phyloP scores from a whole-genome alignment of 768 basidiomycete species.

The Thelephora ganbajun region DNA sequence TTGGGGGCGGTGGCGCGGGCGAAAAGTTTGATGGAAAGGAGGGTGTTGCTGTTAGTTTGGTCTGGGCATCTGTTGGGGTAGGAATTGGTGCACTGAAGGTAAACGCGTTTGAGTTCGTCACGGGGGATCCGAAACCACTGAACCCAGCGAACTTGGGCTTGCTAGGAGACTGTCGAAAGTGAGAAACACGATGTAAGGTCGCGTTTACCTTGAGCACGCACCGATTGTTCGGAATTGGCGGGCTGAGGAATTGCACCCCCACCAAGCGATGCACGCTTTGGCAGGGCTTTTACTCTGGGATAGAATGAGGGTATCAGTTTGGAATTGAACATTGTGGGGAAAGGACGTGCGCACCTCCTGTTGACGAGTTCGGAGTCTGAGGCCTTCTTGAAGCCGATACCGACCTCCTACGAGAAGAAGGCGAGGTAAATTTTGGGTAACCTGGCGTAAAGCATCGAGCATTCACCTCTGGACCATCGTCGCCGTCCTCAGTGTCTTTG shows the following conservation, averaged over 20 bases:
- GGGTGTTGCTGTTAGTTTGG: not conserved
- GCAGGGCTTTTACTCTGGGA: slow-evolving; percentile 50
- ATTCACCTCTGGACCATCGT: slow-evolving; percentile 21
- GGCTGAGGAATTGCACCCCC: no score
- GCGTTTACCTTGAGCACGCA: not conserved
- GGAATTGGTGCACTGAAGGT: slow-evolving; percentile 9
- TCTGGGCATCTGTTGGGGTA: slow-evolving; percentile 8
- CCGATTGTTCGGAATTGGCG: no score
- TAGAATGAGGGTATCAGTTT: not conserved
- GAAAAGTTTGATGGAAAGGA: not conserved
- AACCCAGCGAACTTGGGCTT: slow-evolving; percentile 38
- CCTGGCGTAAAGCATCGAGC: not conserved
- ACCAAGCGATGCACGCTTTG: slow-evolving; percentile 28
- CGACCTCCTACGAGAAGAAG: slow-evolving; percentile 23
- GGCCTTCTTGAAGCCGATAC: slow-evolving; percentile 41
- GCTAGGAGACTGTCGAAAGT: slow-evolving; percentile 4
- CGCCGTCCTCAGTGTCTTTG: slow-evolving; percentile 37
- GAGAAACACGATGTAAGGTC: not conserved
- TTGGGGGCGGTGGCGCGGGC: not conserved
- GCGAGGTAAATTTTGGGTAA: not conserved
- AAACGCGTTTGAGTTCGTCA: slow-evolving; percentile 21
- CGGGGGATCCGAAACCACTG: slow-evolving; percentile 31
- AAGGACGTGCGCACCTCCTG: slow-evolving; percentile 34
- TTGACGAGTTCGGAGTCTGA: slow-evolving; percentile 38
- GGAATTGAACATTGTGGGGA: not conserved